Conservation (phyloP, 352 stramenopile species). For the Pythium oligandrum region DNA sequence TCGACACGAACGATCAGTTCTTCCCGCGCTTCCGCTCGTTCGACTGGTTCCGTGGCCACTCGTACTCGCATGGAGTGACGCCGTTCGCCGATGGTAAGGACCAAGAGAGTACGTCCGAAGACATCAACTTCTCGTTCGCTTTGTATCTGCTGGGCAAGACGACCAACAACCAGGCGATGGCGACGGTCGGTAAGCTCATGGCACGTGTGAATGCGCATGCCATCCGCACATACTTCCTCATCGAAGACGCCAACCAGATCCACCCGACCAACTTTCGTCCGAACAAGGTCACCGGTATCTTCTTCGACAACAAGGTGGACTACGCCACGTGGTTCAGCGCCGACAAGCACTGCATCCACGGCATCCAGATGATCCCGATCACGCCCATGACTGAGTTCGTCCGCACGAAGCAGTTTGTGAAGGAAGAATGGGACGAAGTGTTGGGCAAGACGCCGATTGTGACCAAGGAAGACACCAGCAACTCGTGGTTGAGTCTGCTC, state of each 20-base stretch:
- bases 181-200: constrained; percentile 41
- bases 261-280: constrained; percentile 38
- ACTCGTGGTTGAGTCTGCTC: constrained; percentile 44
- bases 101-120: constrained; percentile 61
- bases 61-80: constrained; percentile 66
- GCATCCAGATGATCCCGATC: constrained; percentile 59
- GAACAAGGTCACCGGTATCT: constrained; percentile 67
- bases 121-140: constrained; percentile 51
- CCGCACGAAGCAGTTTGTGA: constrained; percentile 40
- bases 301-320: constrained; percentile 74
- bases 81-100: constrained; percentile 60
- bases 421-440: constrained; percentile 43
- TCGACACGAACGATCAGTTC: constrained; percentile 25
- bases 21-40: constrained; percentile 59
- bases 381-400: constrained; percentile 45
- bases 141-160: constrained; percentile 46
- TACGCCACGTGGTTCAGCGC: constrained; percentile 69
- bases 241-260: constrained; percentile 36
- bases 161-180: constrained; percentile 28
- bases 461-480: constrained; percentile 26
- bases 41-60: constrained; percentile 67
- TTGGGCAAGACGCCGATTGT: constrained; percentile 36
- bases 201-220: constrained; percentile 38
- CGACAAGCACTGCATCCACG: constrained; percentile 56
- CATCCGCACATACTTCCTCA: constrained; percentile 63